phyloP scores from a whole-genome alignment of 345 rosid genomes.

The Linum tenue region DNA sequence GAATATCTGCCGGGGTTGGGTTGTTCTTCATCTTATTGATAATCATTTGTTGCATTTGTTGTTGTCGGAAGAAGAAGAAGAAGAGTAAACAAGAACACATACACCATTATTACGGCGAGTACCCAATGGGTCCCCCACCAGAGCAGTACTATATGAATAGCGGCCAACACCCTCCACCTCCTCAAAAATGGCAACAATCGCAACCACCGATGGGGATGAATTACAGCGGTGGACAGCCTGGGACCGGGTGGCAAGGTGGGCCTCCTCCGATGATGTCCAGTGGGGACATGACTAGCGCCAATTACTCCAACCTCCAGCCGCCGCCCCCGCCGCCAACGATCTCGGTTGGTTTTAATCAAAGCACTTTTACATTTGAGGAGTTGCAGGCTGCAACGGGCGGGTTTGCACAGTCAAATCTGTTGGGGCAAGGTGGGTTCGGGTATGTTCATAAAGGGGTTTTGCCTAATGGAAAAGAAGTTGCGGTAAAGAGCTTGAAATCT shows the following conservation, averaged over 20 bases:
- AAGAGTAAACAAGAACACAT: not conserved
- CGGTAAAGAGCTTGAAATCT: conserved; percentile 1
- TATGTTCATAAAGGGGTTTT: conserved; percentile 3
- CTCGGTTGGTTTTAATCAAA: not conserved
- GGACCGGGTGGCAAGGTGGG: not conserved
- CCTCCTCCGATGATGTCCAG: not conserved
- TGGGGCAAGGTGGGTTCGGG: conserved; percentile 7
- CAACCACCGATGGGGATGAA: not conserved
- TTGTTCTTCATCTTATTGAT: not conserved
- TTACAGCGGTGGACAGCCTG: not conserved
- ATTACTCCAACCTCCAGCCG: conserved; percentile 1
- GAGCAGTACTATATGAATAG: not conserved
- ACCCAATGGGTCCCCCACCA: not conserved
- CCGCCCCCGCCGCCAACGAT: conserved; percentile 1
- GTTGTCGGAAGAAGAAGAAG: conserved; percentile 2
- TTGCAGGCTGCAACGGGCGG: not conserved
- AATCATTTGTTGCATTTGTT: not conserved
- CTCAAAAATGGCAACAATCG: not conserved
- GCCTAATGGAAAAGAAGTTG: conserved; percentile 3
- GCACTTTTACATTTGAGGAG: conserved; percentile 4
- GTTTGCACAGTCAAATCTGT: not conserved
- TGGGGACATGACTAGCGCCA: not conserved
- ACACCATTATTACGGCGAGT: not conserved
- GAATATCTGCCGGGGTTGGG: conserved; percentile 1
- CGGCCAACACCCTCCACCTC: not conserved